Base-by-base conservation (phyloP, 148 eudicot species). In the Camellia japonica region DNA sequence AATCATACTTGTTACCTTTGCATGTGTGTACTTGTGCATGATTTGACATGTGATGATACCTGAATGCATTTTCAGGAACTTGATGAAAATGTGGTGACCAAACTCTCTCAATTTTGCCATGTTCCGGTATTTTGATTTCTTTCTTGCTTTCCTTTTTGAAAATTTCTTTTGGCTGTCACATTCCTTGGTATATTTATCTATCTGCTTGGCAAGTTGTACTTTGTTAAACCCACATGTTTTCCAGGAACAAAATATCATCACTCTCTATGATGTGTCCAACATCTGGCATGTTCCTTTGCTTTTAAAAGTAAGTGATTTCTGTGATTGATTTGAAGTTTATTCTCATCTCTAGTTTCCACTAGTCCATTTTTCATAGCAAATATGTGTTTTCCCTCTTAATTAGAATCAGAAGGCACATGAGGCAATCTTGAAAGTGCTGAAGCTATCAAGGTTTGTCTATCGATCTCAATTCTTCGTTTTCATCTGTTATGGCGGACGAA, bases 381-480 rank as follows among this genome's bases (percentile, higher is more conserved):
- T 61, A 75, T 19, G 51, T 30, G 1, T 63, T 71, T 71, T 80
- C 81, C 70, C 41, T 65, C 69, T 80, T 68, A 75, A 75, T 51
- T 82, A 97, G 99, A 91, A 91, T 74, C 98, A 96, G 83, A 97
- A 91, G 81, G 97, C 98, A 80, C 99, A 97, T 80, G 93, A 94
- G 81, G 95, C 97, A 59, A 94, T 97, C 77, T 80, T 94, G 85
- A 97, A 87, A 79, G 98, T 90, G 87, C 89, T 96, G 80, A 85
- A 92, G 54, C 91, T 97, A 69, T 71, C 85, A 59, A 75, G 98
- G 98, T 94, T 85, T 81, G 94, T 83, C 71, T 66, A 68, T 14
- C 69, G n/a, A 51, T 23, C 80, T 80, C 51, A 3, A 66, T 56
- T 75, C 68, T 60, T 66, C 68, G 64, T 75, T 30, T 23, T 43